Base-by-base conservation (phyloP, 257 asterid species). In the Solanum clarkiae region DNA sequence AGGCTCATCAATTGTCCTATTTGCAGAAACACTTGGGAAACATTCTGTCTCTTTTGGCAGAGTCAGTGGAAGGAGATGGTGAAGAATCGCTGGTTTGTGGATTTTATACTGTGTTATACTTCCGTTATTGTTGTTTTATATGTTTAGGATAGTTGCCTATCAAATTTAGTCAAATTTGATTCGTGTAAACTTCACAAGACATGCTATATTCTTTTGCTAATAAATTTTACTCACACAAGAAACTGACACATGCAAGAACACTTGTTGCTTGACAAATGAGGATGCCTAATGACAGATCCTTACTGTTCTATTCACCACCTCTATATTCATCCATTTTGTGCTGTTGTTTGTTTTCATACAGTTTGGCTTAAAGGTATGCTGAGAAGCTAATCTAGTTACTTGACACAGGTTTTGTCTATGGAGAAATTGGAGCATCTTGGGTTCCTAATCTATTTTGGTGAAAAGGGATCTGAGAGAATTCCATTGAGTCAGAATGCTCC, bases 1-100 rank as follows among this genome's bases (percentile, higher is more conserved):
- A 96, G 91, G 98, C 98, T 42, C 99, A 96, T 84, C 99, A 96
- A 92, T 90, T 96, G 57, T 96, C 98, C 82, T 96, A 94, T 90
- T 90, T 96, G 92, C 98, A 96, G 85, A 94, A 94, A 85, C 99
- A 96, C 91, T 83, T 94, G 8, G 93, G 95, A 80, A 93, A 94
- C 89, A 93, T 94, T 88, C 88, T 96, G n/a, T 93, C 98, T 80
- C 99, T 96, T 89, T 86, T 96, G 91, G 94, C 98, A 36, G 95
- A 95, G 88, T 66, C 94, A 18, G 88, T 88, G 7, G 98, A 94
- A 87, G 97, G 92, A 69, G 98, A 94, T 88, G 97, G 90, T n/a
- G 95, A 94, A 83, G 98, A 93, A 7, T 89, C 93, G 88, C 86
- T 90, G 94, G 99, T 94, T 87, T 89, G 98, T 88, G 44, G 70